A percentile compares a stretch with the other conserved stretches of the same genome.
Evolutionary conservation across 2,329 filamentous ascomycete species (phyloP).

Genomic region (Calonectria pteridis): DNA sequence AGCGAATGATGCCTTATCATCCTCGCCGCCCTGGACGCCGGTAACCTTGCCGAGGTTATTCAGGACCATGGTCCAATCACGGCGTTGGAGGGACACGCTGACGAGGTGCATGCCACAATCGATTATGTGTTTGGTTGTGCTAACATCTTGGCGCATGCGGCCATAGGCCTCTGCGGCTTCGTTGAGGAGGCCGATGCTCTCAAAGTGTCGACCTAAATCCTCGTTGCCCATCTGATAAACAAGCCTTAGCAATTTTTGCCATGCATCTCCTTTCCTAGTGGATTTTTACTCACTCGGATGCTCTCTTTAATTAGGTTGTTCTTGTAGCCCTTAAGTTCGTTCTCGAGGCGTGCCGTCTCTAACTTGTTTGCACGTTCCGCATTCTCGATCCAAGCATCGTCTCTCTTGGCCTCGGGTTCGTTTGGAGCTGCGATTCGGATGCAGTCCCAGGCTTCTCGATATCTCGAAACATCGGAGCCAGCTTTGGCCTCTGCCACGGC

Average conservation of each 20-base stretch:
- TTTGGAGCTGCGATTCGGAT: conserved; percentile 73
- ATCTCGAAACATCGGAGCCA: conserved; percentile 79
- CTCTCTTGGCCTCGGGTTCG: conserved; percentile 75
- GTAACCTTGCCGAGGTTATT: conserved; percentile 73
- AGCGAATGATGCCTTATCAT: conserved; percentile 59
- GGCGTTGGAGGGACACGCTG: conserved; percentile 79
- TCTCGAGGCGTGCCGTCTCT: conserved; percentile 82
- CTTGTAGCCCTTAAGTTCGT: conserved; percentile 91
- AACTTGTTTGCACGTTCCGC: conserved; percentile 75
- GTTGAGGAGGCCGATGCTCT: conserved; percentile 79
- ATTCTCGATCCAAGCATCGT: conserved; percentile 80
- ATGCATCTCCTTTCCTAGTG: neutral
- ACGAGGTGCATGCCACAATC: conserved; percentile 86
- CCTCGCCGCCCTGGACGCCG: conserved; percentile 60
- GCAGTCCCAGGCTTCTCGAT: conserved; percentile 75
- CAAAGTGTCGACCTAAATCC: conserved; percentile 87
- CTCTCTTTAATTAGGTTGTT: conserved; percentile 98
- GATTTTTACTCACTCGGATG: conserved; percentile 74
- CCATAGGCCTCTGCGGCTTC: conserved; percentile 82
- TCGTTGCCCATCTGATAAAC: conserved; percentile 86
- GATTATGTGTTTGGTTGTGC: conserved; percentile 83
- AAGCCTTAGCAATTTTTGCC: conserved; percentile 27
- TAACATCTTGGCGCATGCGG: conserved; percentile 92
- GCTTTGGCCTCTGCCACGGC: conserved; percentile 82
- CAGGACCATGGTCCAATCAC: conserved; percentile 80